phyloP scores from a whole-genome alignment of 345 rosid genomes.

The Eucalyptus microcorys region DNA sequence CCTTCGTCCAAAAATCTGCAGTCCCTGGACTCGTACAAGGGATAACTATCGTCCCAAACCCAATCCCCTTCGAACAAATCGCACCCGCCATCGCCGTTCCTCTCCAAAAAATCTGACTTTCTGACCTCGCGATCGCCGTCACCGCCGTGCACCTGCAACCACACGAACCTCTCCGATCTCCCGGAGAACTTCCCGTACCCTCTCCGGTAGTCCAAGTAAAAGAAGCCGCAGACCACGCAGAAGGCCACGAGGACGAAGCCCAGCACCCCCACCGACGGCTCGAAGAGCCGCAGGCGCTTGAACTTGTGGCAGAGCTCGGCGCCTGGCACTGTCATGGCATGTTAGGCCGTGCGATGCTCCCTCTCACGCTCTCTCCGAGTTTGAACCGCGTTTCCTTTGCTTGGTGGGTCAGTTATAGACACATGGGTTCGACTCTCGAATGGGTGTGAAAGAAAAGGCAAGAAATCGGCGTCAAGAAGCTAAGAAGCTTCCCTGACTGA shows the following conservation, averaged over 20 bases:
- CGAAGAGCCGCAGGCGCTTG: conserved; percentile 52
- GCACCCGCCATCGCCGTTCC: conserved; percentile 34
- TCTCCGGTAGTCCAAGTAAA: conserved; percentile 54
- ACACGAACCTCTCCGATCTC: conserved; percentile 44
- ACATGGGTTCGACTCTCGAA: background rate
- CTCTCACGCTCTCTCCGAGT: background rate
- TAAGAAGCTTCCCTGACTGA: conserved; percentile 29
- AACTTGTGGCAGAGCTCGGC: conserved; percentile 36
- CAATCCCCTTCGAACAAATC: conserved; percentile 80
- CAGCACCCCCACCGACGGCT: conserved; percentile 57
- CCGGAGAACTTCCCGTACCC: conserved; percentile 28
- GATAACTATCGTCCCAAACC: conserved; percentile 96
- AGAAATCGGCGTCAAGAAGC: conserved; percentile 16
- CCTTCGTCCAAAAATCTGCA: conserved; percentile 77
- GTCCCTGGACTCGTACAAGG: conserved; percentile 71
- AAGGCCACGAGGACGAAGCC: conserved; percentile 54
- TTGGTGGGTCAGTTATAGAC: conserved; percentile 29
- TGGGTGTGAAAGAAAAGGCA: background rate
- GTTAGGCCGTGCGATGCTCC: background rate
- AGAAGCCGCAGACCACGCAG: conserved; percentile 47
- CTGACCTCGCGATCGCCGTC: background rate
- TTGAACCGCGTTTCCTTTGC: background rate
- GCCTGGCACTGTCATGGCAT: conserved; percentile 4
- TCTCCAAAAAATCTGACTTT: conserved; percentile 40
- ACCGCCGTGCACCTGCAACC: conserved; percentile 18